Evolutionary conservation across 1,284 basidiomycete genomes (phyloP).

Genomic region (Trichosporon inkin): DNA sequence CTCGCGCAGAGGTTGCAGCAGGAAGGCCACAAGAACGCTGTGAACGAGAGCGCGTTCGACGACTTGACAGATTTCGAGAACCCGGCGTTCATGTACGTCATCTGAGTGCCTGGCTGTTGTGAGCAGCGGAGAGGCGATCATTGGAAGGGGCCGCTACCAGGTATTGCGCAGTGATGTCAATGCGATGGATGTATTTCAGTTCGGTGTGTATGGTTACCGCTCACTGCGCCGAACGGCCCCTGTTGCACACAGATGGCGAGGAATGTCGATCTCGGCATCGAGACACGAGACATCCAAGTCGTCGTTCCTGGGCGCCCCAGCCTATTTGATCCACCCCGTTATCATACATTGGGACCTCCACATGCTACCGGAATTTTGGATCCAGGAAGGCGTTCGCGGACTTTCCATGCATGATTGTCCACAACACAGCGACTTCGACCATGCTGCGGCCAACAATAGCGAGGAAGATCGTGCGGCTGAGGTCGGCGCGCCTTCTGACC

Average conservation of each 20-base stretch:
- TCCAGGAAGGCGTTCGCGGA: neutral
- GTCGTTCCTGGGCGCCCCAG: too few relatives aligned
- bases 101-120: neutral
- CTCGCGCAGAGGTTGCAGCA: conserved; percentile 19
- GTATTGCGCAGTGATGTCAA: too few relatives aligned
- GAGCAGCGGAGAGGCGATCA: too few relatives aligned
- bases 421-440: neutral
- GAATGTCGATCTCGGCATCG: too few relatives aligned
- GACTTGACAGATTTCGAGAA: conserved; percentile 21
- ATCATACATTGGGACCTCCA: neutral
- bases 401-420: neutral
- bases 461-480: conserved; percentile 17
- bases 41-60: conserved; percentile 29
- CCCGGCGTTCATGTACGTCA: conserved; percentile 17
- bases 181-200: too few relatives aligned
- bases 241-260: too few relatives aligned
- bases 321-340: neutral
- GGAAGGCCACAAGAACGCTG: conserved; percentile 20
- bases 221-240: too few relatives aligned
- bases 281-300: too few relatives aligned
- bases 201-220: too few relatives aligned
- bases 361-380: conserved; percentile 5
- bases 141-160: too few relatives aligned
- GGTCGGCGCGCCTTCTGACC: neutral
- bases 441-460: conserved; percentile 27